A percentile compares a stretch with the other conserved stretches of the same genome.
Evolutionary conservation across 331 rosid genomes (phyloP).

Genomic region (Quercus phellos): DNA sequence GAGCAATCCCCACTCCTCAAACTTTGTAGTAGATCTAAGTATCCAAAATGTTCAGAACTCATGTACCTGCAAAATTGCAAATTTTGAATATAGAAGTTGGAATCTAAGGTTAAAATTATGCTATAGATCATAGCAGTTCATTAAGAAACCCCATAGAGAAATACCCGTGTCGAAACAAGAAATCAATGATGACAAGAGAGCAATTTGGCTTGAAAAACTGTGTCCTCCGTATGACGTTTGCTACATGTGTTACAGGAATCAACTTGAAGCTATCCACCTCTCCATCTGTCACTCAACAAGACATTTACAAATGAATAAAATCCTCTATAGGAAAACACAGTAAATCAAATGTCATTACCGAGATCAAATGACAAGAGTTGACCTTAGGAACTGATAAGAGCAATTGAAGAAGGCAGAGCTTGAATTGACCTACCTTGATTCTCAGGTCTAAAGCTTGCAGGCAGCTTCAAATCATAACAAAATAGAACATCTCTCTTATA

Average conservation of each 20-base stretch:
- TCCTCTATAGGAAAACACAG: not conserved
- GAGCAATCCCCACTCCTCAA: conserved; percentile 61
- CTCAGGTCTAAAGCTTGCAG: conserved; percentile 60
- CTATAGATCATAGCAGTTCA: not conserved
- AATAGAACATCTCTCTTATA: conserved; percentile 74
- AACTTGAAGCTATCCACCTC: conserved; percentile 92
- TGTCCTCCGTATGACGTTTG: conserved; percentile 60
- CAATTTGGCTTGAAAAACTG: conserved; percentile 77
- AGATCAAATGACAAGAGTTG: not conserved
- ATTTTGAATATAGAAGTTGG: not conserved
- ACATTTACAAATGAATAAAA: not conserved
- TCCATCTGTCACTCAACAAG: conserved; percentile 59
- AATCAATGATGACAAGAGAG: conserved; percentile 67
- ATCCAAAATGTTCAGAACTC: conserved; percentile 52
- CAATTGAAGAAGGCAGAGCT: not conserved
- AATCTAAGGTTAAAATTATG: not conserved
- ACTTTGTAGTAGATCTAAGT: conserved; percentile 71
- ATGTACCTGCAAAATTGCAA: conserved; percentile 59
- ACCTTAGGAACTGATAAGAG: conserved; percentile 2
- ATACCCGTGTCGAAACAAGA: conserved; percentile 87
- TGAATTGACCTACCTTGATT: conserved; percentile 55
- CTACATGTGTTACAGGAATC: conserved; percentile 59
- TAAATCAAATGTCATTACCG: not conserved
- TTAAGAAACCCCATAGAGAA: not conserved
- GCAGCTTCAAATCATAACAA: conserved; percentile 86